A percentile compares a stretch with the other conserved stretches of the same genome.
Conservation (phyloP, 2,329 filamentous ascomycete species). For the Xylaria sp. region DNA sequence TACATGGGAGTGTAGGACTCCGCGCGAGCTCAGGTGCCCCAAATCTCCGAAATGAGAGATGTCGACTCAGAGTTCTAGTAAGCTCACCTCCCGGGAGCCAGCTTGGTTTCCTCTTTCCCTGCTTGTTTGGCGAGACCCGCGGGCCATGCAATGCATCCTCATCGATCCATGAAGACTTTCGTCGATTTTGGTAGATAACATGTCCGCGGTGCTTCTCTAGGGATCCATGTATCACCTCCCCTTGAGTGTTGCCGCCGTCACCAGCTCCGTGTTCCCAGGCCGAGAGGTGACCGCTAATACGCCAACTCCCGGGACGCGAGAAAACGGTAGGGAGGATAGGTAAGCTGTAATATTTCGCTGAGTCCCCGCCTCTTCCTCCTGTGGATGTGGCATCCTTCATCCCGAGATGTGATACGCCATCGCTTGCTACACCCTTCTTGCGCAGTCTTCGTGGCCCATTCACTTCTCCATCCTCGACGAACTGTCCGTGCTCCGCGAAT, state of each 20-base stretch:
- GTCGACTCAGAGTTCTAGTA: conserved; percentile 34
- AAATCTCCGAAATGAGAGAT: conserved; percentile 32
- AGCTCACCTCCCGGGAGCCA: conserved; percentile 32
- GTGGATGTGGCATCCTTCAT: conserved; percentile 2
- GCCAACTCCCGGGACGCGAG: conserved; percentile 30
- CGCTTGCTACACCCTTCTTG: conserved; percentile 34
- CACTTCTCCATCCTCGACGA: conserved; percentile 2
- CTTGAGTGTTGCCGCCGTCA: background rate
- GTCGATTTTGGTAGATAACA: conserved; percentile 35
- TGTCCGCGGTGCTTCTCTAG: conserved; percentile 38
- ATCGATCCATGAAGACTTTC: conserved; percentile 53
- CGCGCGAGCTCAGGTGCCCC: conserved; percentile 28
- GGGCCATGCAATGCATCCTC: conserved; percentile 59
- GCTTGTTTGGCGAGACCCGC: conserved; percentile 42
- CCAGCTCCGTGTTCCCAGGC: background rate
- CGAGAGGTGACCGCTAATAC: conserved; percentile 1
- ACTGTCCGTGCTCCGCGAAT: conserved; percentile 15
- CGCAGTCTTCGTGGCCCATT: conserved; percentile 29
- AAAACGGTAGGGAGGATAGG: conserved; percentile 36
- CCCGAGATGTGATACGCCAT: conserved; percentile 3
- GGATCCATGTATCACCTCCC: conserved; percentile 9
- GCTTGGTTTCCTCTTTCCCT: conserved; percentile 25
- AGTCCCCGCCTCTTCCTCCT: background rate
- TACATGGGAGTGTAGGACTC: conserved; percentile 41
- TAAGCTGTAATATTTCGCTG: conserved; percentile 28